Base-by-base conservation (phyloP, 2,329 filamentous ascomycete genomes). In the Stenocarpella maydis region DNA sequence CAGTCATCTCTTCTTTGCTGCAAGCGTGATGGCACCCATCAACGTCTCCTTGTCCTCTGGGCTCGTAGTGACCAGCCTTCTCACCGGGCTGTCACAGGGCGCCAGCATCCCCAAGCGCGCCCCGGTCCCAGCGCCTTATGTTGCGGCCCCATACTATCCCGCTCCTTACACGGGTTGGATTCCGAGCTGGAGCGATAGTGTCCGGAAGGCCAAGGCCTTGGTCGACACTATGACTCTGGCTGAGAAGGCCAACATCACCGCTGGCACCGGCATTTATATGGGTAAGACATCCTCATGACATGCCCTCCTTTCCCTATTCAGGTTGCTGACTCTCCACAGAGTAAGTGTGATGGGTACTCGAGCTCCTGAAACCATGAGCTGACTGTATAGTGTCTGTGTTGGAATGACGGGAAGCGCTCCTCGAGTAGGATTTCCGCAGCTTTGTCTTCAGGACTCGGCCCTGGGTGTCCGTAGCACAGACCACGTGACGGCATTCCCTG, bases 191-290 rank as follows among this genome's bases (percentile, higher is more conserved):
- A 82, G 82, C 26, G 86, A 87, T 21, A 91, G 91, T 74, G 95
- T 94, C 76, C 81, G 81, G 65, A 93, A 92, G 75, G 92, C 92
- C 1, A 85, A 89, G 69, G 79, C 82, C 4, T 78, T 95, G 17
- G 92, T 95, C 19, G 87, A 88, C 65, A 86, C 88, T 58, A 93
- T 95, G 92, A 95, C 92, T 0, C 79, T 95, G 68, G 92, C 91
- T 2, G 92, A 95, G 77, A 95, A 95, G 81, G 90, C 91, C 4
- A 95, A 94, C 76, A 85, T 94, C 64, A 94, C 91, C 0, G 87
- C 87, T 1, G 92, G 92, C 4, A 90, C 87, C 1, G 92, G 92
- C 1, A 85, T 90, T 50, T 91, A 85, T 72, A 94, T 94, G 92
- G 91, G 87, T 82, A 76, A 73, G 75, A 74, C 17, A 10, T 55